phyloP scores from a whole-genome alignment of 2,329 filamentous ascomycete genomes.

The Waltergamsia citrina region DNA sequence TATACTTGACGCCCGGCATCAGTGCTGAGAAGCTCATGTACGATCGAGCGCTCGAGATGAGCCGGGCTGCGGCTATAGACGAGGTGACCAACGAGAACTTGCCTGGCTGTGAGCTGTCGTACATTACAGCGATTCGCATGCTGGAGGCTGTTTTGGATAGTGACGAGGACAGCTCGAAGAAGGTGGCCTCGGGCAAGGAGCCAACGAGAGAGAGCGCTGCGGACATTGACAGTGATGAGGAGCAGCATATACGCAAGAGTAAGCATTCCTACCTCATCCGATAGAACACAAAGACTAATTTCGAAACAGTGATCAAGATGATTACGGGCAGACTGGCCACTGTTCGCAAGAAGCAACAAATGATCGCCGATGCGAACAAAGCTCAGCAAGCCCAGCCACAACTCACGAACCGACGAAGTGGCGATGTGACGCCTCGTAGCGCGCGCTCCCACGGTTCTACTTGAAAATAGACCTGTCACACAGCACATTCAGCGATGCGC shows the following conservation, averaged over 20 bases:
- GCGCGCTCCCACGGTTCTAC: constrained; percentile 26
- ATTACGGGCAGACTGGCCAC: constrained; percentile 44
- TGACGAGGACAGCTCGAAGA: constrained; percentile 49
- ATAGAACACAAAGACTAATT: not conserved
- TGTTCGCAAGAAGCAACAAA: constrained; percentile 51
- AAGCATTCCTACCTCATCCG: constrained; percentile 25
- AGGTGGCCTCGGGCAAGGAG: constrained; percentile 18
- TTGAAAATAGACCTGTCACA: no score
- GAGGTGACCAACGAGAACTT: constrained; percentile 91
- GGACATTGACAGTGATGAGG: constrained; percentile 58
- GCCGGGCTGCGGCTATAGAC: constrained; percentile 83
- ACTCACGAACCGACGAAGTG: constrained; percentile 38
- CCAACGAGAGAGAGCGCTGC: constrained; percentile 20
- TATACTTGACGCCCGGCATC: constrained; percentile 77
- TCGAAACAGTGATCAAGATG: constrained; percentile 50
- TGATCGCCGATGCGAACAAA: constrained; percentile 50
- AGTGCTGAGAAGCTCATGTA: constrained; percentile 98
- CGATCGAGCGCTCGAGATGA: constrained; percentile 95
- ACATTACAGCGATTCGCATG: constrained; percentile 88
- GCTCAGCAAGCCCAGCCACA: constrained; percentile 33
- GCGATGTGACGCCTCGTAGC: constrained; percentile 46
- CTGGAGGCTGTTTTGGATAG: constrained; percentile 87
- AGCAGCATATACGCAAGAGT: constrained; percentile 66
- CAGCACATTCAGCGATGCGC: no score
- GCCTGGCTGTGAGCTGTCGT: constrained; percentile 80